Conservation (phyloP, 2,329 filamentous ascomycete species). For the Cladobotryum protrusum region DNA sequence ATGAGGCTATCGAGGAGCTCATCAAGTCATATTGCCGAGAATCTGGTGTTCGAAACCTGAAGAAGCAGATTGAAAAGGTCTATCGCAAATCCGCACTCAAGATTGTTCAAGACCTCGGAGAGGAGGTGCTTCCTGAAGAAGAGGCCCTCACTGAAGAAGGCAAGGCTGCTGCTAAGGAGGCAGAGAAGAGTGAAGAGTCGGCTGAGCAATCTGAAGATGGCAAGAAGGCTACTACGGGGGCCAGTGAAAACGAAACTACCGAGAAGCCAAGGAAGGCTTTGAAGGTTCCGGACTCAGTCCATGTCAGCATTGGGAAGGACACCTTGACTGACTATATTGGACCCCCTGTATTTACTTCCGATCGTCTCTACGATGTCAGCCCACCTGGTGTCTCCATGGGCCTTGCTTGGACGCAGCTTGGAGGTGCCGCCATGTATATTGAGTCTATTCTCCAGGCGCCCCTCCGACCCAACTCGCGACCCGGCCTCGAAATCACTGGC, state of each 20-base stretch:
- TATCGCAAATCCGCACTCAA: conserved; percentile 96
- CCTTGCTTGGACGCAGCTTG: conserved; percentile 95
- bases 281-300: conserved; percentile 78
- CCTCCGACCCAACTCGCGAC: conserved; percentile 65
- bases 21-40: conserved; percentile 99
- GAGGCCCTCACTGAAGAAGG: conserved; percentile 80
- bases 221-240: conserved; percentile 23
- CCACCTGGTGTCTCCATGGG: conserved; percentile 96
- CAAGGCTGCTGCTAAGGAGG: conserved; percentile 69
- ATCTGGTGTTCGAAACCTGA: conserved; percentile 92
- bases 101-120: conserved; percentile 90
- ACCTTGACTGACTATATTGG: conserved; percentile 96
- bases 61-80: conserved; percentile 99
- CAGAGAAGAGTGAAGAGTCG: conserved; percentile 49
- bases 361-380: conserved; percentile 88
- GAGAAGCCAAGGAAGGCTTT: conserved; percentile 69
- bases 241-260: conserved; percentile 39
- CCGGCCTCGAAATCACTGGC: conserved; percentile 83
- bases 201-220: conserved; percentile 16
- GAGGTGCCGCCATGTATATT: conserved; percentile 92
- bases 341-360: conserved; percentile 89
- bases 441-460: conserved; percentile 90
- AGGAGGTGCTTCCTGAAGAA: conserved; percentile 73
- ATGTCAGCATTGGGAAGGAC: conserved; percentile 79
- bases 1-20: conserved; percentile 86